A percentile compares a stretch with the other conserved stretches of the same genome.
Conservation (phyloP, 306 rosid species). For the Fragaria iinumae region DNA sequence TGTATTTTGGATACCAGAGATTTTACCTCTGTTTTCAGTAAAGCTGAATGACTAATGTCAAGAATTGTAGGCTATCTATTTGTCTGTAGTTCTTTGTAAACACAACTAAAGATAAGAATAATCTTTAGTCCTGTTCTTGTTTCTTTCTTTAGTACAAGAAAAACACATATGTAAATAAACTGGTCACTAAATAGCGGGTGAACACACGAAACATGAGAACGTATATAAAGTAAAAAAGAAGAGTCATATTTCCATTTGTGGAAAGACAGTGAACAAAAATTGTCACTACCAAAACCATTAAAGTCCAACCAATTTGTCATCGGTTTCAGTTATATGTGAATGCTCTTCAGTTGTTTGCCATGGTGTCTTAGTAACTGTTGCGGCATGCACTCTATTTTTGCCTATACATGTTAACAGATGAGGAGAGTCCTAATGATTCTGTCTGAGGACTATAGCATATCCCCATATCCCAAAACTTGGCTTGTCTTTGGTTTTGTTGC, state of each 20-base stretch:
- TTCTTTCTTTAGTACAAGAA: neutral
- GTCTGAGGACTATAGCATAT: too few relatives aligned
- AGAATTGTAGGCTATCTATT: neutral
- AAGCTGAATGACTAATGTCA: neutral
- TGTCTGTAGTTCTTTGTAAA: neutral
- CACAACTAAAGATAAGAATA: neutral
- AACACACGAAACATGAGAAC: neutral
- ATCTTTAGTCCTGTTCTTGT: neutral
- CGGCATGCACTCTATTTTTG: too few relatives aligned
- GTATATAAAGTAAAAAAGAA: neutral
- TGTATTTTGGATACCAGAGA: neutral
- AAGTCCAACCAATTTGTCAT: too few relatives aligned
- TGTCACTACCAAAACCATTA: too few relatives aligned
- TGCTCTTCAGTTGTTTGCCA: too few relatives aligned
- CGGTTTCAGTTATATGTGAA: too few relatives aligned
- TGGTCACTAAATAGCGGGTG: neutral
- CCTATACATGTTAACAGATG: too few relatives aligned
- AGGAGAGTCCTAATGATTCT: too few relatives aligned
- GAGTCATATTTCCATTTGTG: neutral
- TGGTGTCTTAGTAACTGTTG: too few relatives aligned
- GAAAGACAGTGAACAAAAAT: too few relatives aligned
- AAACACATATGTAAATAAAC: too few relatives aligned
- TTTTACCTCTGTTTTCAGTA: neutral
- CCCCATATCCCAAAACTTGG: conserved; percentile 8
- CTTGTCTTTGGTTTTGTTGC: neutral